These are phyloP conservation scores for Solanum chacoense DNA, from an alignment of 305 asterid species.

Conservation along the genomic window DNA sequence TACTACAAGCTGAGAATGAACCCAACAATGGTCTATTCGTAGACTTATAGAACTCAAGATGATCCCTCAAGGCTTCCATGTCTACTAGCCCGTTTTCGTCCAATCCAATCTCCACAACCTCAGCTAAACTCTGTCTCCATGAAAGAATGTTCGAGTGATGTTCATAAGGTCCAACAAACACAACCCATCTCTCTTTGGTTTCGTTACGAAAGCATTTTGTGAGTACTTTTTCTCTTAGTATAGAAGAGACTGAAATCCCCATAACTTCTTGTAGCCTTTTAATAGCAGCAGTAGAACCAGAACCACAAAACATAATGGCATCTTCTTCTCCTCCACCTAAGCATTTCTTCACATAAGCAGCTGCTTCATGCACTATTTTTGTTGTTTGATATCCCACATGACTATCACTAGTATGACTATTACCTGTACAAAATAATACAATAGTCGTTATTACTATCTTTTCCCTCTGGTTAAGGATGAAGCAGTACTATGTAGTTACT, in stretches of 20 bases:
- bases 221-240: constrained; percentile 27
- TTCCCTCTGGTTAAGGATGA: background rate
- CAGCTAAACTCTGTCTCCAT: constrained; percentile 63
- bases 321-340: constrained; percentile 48
- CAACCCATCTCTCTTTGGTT: constrained; percentile 46
- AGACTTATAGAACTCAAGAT: constrained; percentile 21
- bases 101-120: constrained; percentile 62
- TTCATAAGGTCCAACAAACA: constrained; percentile 60
- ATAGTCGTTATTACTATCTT: background rate
- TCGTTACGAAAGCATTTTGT: constrained; percentile 19
- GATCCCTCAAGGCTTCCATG: constrained; percentile 28
- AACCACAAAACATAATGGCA: constrained; percentile 45
- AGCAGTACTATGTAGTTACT: background rate
- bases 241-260: constrained; percentile 42
- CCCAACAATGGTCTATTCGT: constrained; percentile 42
- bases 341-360: constrained; percentile 43
- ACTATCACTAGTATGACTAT: constrained; percentile 58
- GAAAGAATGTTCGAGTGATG: constrained; percentile 70
- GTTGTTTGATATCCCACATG: constrained; percentile 49
- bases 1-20: constrained; percentile 75
- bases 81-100: constrained; percentile 34
- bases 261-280: constrained; percentile 69
- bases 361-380: constrained; percentile 31
- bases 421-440: constrained; percentile 21
- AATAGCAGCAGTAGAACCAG: constrained; percentile 66